Percentiles rank a stretch among this genome's conserved stretches.
Evolutionary conservation across 768 basidiomycete species (phyloP).

Genomic region (Daedalea quercina): DNA sequence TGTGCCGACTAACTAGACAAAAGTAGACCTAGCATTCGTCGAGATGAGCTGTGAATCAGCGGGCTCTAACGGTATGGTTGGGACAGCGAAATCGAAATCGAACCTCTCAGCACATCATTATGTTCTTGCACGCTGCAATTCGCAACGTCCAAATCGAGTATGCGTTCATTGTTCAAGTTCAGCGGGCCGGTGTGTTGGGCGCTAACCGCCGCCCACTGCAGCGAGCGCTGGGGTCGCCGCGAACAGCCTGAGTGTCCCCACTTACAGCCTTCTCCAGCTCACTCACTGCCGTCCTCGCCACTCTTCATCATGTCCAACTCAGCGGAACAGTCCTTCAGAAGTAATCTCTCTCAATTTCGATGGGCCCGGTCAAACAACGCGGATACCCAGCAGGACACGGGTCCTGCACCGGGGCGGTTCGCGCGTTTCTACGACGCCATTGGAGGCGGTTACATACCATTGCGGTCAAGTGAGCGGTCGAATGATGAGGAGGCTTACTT

Average conservation of each 20-base stretch:
- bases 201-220: too few relatives aligned
- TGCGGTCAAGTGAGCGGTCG: conserved; percentile 72
- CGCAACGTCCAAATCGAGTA: too few relatives aligned
- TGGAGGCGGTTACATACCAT: conserved; percentile 82
- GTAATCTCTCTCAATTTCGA: conserved; percentile 77
- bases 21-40: too few relatives aligned
- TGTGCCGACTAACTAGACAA: too few relatives aligned
- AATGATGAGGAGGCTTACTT: conserved; percentile 98
- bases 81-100: too few relatives aligned
- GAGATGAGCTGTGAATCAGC: too few relatives aligned
- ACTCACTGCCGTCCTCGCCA: background rate
- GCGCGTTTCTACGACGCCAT: conserved; percentile 83
- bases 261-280: background rate
- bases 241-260: background rate
- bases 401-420: conserved; percentile 56
- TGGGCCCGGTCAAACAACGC: conserved; percentile 73
- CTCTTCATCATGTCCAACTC: conserved; percentile 2
- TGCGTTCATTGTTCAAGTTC: too few relatives aligned
- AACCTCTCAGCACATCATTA: too few relatives aligned
- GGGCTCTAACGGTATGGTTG: too few relatives aligned
- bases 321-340: conserved; percentile 64
- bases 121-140: too few relatives aligned
- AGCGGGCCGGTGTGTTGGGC: too few relatives aligned
- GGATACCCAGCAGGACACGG: conserved; percentile 48
- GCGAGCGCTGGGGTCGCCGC: background rate